Evolutionary conservation across 371 early-diverging fungal species (phyloP).

Genomic region (Cokeromyces recurvatus): DNA sequence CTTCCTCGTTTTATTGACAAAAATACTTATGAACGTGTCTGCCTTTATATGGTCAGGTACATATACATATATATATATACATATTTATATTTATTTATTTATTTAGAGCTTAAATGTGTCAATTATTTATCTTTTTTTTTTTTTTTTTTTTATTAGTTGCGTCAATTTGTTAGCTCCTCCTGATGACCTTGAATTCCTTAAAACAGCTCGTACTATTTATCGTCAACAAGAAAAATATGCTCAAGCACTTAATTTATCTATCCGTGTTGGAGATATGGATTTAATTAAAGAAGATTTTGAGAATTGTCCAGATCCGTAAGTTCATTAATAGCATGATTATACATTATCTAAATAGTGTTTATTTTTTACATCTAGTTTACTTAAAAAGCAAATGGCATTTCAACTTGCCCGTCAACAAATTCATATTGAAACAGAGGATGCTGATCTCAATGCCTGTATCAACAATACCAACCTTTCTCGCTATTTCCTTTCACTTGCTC

Average conservation of each 20-base stretch:
- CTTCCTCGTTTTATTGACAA: constrained; percentile 82
- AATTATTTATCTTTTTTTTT: background rate
- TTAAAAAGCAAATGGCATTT: constrained; percentile 94
- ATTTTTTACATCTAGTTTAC: constrained; percentile 33
- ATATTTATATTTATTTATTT: background rate
- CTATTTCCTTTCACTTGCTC: constrained; percentile 83
- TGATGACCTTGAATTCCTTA: constrained; percentile 80
- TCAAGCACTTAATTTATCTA: constrained; percentile 81
- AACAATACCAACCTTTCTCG: constrained; percentile 83
- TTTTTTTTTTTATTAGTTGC: constrained; percentile 56
- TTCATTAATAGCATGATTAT: too few species aligned
- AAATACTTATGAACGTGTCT: constrained; percentile 91
- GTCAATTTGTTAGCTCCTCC: constrained; percentile 89
- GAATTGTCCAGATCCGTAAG: constrained; percentile 75
- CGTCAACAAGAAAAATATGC: constrained; percentile 72
- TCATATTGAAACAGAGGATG: constrained; percentile 75
- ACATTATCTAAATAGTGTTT: too few species aligned
- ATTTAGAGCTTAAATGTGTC: too few species aligned
- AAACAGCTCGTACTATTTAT: constrained; percentile 90
- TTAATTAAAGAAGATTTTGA: constrained; percentile 89
- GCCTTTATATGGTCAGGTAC: constrained; percentile 90
- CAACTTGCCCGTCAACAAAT: constrained; percentile 90
- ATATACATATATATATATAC: background rate
- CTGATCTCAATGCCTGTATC: constrained; percentile 79
- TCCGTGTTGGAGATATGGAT: constrained; percentile 77